A percentile compares a stretch with the other conserved stretches of the same genome.
These are phyloP conservation scores for Candida maltosa DNA, from an alignment of 805 yeast species.

Conservation along the genomic window DNA sequence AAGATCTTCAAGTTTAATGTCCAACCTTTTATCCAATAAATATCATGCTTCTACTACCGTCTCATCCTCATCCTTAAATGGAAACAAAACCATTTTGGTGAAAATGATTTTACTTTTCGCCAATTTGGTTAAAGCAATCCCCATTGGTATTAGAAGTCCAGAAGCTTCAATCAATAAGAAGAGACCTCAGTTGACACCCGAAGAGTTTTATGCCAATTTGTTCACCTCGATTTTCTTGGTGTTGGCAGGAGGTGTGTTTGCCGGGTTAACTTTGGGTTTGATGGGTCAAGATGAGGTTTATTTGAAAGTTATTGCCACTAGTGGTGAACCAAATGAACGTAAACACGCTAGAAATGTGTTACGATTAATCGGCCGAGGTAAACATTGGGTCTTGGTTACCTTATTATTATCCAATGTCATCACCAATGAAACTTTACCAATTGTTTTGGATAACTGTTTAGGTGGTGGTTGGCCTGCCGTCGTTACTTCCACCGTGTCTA, in stretches of 20 bases:
- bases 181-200: slow-evolving; percentile 22
- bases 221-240: slow-evolving; percentile 59
- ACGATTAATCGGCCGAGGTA: slow-evolving; percentile 70
- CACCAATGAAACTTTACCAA: slow-evolving; percentile 92
- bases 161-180: no score
- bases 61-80: slow-evolving; percentile 12
- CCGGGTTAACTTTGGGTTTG: slow-evolving; percentile 88
- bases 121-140: slow-evolving; percentile 29
- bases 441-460: slow-evolving; percentile 83
- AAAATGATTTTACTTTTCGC: slow-evolving; percentile 30
- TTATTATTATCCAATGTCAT: slow-evolving; percentile 81
- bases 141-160: no score
- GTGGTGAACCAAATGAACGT: slow-evolving; percentile 76
- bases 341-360: slow-evolving; percentile 71
- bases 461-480: slow-evolving; percentile 99
- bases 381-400: slow-evolving; percentile 95
- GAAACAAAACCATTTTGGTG: slow-evolving; percentile 19
- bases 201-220: slow-evolving; percentile 46
- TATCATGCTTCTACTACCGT: slow-evolving; percentile 27
- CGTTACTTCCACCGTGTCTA: slow-evolving; percentile 85
- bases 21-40: no score
- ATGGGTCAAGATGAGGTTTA: slow-evolving; percentile 99
- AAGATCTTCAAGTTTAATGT: no score
- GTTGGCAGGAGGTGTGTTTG: slow-evolving; percentile 83
- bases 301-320: slow-evolving; percentile 80